Conservation (phyloP, 768 basidiomycete species). For the Naganishia vishniacii region DNA sequence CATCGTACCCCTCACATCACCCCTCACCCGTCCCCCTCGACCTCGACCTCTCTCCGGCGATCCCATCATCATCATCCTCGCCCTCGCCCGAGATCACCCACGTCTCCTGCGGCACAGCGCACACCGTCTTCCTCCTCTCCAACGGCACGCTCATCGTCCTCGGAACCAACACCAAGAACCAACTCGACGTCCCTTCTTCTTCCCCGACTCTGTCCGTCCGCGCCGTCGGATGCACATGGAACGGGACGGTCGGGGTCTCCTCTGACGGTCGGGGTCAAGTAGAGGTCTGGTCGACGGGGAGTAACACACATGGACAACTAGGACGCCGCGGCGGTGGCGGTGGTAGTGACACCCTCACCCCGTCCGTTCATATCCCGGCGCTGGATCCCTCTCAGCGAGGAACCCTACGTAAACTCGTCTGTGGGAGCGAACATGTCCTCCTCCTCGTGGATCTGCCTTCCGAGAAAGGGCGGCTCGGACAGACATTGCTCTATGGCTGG, state of each 20-base stretch:
- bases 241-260: constrained; percentile 55
- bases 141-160: constrained; percentile 55
- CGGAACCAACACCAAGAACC: constrained; percentile 50
- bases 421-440: constrained; percentile 83
- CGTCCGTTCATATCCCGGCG: neutral
- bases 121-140: constrained; percentile 52
- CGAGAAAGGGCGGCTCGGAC: constrained; percentile 43
- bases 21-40: too few species aligned
- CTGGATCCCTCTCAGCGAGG: too few species aligned
- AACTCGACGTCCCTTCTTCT: constrained; percentile 31
- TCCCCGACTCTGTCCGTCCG: constrained; percentile 29
- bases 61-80: neutral
- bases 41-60: neutral
- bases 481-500: constrained; percentile 89
- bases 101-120: constrained; percentile 56
- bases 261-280: neutral
- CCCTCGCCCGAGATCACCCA: constrained; percentile 30
- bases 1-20: neutral
- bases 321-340: constrained; percentile 18
- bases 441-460: constrained; percentile 21
- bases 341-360: too few species aligned
- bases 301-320: constrained; percentile 40
- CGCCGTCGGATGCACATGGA: neutral
- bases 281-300: constrained; percentile 33
- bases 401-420: constrained; percentile 51